Evolutionary conservation across 2,329 filamentous ascomycete genomes (phyloP), one percentile per base, ranked within the genome.

Genomic region (Exophiala spinifera): DNA sequence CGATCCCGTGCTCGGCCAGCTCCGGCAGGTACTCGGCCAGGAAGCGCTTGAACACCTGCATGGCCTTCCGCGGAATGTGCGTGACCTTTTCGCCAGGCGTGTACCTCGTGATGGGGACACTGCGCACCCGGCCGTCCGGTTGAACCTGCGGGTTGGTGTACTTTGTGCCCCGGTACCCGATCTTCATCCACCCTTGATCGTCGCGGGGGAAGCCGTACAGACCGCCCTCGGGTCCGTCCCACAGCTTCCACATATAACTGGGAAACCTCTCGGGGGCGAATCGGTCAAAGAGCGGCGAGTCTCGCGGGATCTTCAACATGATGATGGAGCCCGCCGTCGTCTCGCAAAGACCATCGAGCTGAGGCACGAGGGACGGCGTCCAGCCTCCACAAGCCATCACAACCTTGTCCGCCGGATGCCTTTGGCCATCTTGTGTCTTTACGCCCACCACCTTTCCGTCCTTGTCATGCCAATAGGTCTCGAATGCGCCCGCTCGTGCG

Each of bases 341-440:
- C 59, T 81, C 77, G 13, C 72, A 70, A 0, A 79, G 63, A 1
- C 65, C 65, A 36, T 75, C 71, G 0, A 76, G 62, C 14, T 70
- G 61, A 0, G 68, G 66, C 40, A 96, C 74, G 17, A 96, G 78
- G 1, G 81, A 78, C 1, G 85, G 82, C 1, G 88, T 89, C 91
- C 91, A 96, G 4, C 91, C 91, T n/a, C 92, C 92, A 0, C 91
- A 85, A 0, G 92, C 90, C 2, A 95, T 79, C 53, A 96, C 77
- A 36, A 52, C 40, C 33, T 49, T 50, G 8, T 47, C 43, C 19
- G 58, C 58, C 1, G 10, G 8, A 43, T 56, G 47, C n/a, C 8
- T 50, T 23, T 42, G 8, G 2, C 56, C 56, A 37, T 53, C 40
- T 28, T 42, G 15, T n/a, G 52, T 54, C 36, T 50, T 36, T 5